A percentile compares a stretch with the other conserved stretches of the same genome.
phyloP scores from a whole-genome alignment of 805 yeast genomes.

The Babjeviella inositovora region DNA sequence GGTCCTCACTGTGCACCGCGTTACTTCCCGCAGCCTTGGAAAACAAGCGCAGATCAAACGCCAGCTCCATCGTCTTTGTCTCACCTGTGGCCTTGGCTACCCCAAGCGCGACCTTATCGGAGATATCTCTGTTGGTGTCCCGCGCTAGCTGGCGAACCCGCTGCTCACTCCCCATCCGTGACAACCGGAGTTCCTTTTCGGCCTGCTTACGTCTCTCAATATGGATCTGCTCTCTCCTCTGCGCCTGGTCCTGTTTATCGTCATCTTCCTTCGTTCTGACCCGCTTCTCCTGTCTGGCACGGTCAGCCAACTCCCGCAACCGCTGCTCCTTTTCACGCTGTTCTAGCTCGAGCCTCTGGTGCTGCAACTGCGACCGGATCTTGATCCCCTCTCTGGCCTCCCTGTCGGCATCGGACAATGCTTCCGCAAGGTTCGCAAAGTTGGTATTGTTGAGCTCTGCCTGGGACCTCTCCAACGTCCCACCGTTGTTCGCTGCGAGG shows the following conservation, averaged over 20 bases:
- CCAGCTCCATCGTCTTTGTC: too few relatives aligned
- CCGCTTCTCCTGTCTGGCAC: constrained; percentile 21
- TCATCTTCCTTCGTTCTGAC: constrained; percentile 3
- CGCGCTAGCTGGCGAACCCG: constrained; percentile 22
- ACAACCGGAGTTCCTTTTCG: constrained; percentile 24
- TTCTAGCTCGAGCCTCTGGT: constrained; percentile 31
- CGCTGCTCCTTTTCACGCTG: constrained; percentile 31
- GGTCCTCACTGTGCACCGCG: constrained; percentile 19
- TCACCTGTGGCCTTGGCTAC: constrained; percentile 19
- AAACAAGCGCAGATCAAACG: constrained; percentile 45
- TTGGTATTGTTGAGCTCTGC: too few relatives aligned
- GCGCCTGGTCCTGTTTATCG: constrained; percentile 4
- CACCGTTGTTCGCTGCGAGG: constrained; percentile 35
- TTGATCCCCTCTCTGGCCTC: constrained; percentile 41
- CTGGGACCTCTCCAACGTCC: too few relatives aligned
- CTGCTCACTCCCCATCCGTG: constrained; percentile 25
- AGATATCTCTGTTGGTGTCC: constrained; percentile 29
- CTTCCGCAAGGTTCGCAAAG: constrained; percentile 48
- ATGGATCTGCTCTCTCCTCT: constrained; percentile 17
- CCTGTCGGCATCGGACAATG: constrained; percentile 54
- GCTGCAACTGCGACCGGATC: constrained; percentile 29
- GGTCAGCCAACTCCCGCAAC: constrained; percentile 29
- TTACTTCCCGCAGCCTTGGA: constrained; percentile 18
- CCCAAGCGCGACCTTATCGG: constrained; percentile 39
- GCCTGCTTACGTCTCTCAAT: constrained; percentile 27